A percentile compares a stretch with the other conserved stretches of the same genome.
phyloP scores from a whole-genome alignment of 2,329 filamentous ascomycete genomes.

The Scopulariopsis brevicaulis region DNA sequence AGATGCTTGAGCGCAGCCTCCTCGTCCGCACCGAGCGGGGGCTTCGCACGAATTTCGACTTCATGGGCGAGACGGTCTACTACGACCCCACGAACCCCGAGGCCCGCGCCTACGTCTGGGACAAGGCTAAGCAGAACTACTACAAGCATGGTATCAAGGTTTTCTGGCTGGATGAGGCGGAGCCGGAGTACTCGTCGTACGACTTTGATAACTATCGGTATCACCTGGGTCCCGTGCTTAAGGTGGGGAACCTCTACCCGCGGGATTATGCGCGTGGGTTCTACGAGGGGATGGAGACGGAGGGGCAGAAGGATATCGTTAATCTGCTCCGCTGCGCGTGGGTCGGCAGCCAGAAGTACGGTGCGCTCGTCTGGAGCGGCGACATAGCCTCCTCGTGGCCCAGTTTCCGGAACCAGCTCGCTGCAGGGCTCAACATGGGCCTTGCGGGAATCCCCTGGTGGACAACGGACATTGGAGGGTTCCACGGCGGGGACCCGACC shows the following conservation, averaged over 20 bases:
- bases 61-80: slow-evolving; percentile 45
- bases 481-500: slow-evolving; percentile 50
- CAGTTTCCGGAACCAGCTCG: slow-evolving; percentile 46
- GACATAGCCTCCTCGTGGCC: slow-evolving; percentile 55
- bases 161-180: slow-evolving; percentile 61
- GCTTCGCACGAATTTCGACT: slow-evolving; percentile 44
- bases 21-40: slow-evolving; percentile 52
- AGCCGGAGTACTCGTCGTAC: slow-evolving; percentile 53
- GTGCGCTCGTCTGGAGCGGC: slow-evolving; percentile 55
- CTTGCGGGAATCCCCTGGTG: slow-evolving; percentile 54
- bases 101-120: slow-evolving; percentile 48
- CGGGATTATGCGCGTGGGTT: slow-evolving; percentile 45
- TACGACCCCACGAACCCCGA: slow-evolving; percentile 53
- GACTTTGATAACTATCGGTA: slow-evolving; percentile 59
- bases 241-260: slow-evolving; percentile 49
- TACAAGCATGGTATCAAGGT: slow-evolving; percentile 47
- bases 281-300: slow-evolving; percentile 42
- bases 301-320: slow-evolving; percentile 43
- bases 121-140: slow-evolving; percentile 47
- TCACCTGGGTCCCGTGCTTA: slow-evolving; percentile 21
- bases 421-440: slow-evolving; percentile 55
- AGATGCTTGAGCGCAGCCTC: slow-evolving; percentile 49
- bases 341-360: slow-evolving; percentile 48
- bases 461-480: slow-evolving; percentile 62
- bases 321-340: slow-evolving; percentile 41